Conservation (phyloP, 2,329 filamentous ascomycete genomes). For the Westerdykella aurantiaca region DNA sequence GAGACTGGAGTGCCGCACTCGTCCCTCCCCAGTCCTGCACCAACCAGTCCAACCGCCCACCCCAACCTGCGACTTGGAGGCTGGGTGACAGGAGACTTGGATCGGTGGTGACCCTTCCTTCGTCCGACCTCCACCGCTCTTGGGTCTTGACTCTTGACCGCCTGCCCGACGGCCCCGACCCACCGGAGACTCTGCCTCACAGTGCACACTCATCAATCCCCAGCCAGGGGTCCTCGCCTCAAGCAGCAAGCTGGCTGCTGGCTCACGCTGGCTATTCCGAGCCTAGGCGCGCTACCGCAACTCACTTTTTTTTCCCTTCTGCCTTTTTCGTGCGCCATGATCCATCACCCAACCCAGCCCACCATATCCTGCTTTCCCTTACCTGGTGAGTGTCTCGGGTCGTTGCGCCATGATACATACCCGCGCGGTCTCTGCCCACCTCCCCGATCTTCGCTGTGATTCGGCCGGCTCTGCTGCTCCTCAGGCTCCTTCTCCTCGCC, state of each 20-base stretch:
- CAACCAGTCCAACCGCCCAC: no score
- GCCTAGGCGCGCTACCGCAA: not conserved
- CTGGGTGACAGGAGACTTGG: no score
- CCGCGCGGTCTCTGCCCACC: constrained; percentile 23
- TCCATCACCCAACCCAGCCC: constrained; percentile 23
- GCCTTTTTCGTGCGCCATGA: constrained; percentile 21
- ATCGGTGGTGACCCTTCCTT: no score
- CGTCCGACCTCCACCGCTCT: no score
- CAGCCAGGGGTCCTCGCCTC: no score
- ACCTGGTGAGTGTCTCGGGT: constrained; percentile 28
- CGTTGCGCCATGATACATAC: constrained; percentile 41
- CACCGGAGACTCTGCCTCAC: no score
- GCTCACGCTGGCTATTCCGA: not conserved
- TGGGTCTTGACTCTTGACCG: not conserved
- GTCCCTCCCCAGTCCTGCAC: no score
- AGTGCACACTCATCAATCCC: no score
- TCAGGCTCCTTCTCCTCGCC: constrained; percentile 31
- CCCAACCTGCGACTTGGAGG: no score
- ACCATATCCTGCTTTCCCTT: constrained; percentile 15
- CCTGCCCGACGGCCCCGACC: not conserved
- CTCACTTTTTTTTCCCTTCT: not conserved
- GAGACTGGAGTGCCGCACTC: no score
- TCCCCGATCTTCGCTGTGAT: constrained; percentile 24
- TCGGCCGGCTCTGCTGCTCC: constrained; percentile 15
- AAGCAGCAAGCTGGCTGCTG: no score